phyloP scores from a whole-genome alignment of 2,329 filamentous ascomycete species.

The Mycocentrospora acerina region DNA sequence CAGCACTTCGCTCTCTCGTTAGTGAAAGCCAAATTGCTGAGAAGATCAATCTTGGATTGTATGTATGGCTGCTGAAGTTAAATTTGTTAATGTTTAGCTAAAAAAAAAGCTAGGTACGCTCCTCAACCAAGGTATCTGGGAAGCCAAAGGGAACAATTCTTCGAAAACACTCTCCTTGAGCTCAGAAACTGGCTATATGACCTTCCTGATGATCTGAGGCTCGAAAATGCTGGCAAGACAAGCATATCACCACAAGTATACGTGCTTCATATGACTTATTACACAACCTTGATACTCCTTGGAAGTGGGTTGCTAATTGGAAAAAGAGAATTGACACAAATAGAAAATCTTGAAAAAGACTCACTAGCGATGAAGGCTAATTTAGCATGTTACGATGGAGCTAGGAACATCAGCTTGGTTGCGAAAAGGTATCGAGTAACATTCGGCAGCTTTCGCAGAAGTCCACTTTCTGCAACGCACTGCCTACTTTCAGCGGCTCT shows the following conservation, averaged over 20 bases:
- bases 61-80: too few relatives aligned
- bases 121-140: slow-evolving; percentile 22
- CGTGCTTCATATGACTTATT: slow-evolving; percentile 39
- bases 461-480: slow-evolving; percentile 41
- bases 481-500: slow-evolving; percentile 39
- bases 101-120: slow-evolving; percentile 20
- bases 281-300: slow-evolving; percentile 38
- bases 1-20: not conserved
- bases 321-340: slow-evolving; percentile 18
- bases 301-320: slow-evolving; percentile 29
- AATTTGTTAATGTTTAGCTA: not conserved
- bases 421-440: slow-evolving; percentile 26
- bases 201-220: slow-evolving; percentile 31
- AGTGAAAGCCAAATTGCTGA: slow-evolving; percentile 1
- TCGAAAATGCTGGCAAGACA: slow-evolving; percentile 13
- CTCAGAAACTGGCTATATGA: slow-evolving; percentile 42
- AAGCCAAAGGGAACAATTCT: slow-evolving; percentile 25
- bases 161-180: slow-evolving; percentile 34
- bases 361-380: slow-evolving; percentile 24
- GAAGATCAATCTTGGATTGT: slow-evolving; percentile 3
- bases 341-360: slow-evolving; percentile 11
- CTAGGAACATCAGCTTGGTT: not conserved
- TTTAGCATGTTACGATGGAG: slow-evolving; percentile 1
- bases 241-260: slow-evolving; percentile 32
- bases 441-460: slow-evolving; percentile 39